phyloP scores from a whole-genome alignment of 306 rosid species.

The Inga laurina region DNA sequence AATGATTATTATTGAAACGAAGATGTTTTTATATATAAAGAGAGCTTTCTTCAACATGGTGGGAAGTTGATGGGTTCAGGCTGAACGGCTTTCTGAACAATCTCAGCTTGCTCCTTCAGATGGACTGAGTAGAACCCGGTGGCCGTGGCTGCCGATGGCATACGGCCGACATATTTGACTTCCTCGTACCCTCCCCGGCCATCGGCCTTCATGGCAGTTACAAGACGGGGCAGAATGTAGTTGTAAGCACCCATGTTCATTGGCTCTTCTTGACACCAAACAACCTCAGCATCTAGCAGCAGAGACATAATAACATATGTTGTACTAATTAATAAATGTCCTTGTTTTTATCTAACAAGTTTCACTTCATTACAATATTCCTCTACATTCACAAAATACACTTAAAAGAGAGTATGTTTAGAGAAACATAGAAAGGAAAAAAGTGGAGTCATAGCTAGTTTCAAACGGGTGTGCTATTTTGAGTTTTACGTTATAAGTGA shows the following conservation, averaged over 20 bases:
- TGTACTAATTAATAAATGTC: not conserved
- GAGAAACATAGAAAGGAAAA: too few species aligned
- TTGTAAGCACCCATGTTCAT: slow-evolving; percentile 93
- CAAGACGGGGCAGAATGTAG: slow-evolving; percentile 68
- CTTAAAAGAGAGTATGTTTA: not conserved
- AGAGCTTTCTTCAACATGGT: slow-evolving; percentile 23
- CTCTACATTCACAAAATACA: too few species aligned
- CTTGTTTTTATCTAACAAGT: not conserved
- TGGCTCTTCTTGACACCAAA: slow-evolving; percentile 98
- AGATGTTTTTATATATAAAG: not conserved
- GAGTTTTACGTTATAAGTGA: too few species aligned
- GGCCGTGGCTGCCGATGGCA: slow-evolving; percentile 93
- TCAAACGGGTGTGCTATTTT: too few species aligned
- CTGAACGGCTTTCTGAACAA: slow-evolving; percentile 81
- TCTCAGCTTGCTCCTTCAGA: slow-evolving; percentile 79
- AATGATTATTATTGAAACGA: not conserved
- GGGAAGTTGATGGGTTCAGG: slow-evolving; percentile 55
- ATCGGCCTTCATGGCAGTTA: slow-evolving; percentile 70
- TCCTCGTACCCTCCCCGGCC: slow-evolving; percentile 72
- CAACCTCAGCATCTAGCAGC: slow-evolving; percentile 78
- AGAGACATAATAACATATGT: slow-evolving; percentile 21
- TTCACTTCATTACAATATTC: not conserved
- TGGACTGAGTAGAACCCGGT: slow-evolving; percentile 85
- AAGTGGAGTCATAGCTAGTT: not conserved
- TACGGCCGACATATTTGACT: slow-evolving; percentile 80